Base-by-base conservation (phyloP, 2,329 filamentous ascomycete genomes). In the Pseudopithomyces chartarum region DNA sequence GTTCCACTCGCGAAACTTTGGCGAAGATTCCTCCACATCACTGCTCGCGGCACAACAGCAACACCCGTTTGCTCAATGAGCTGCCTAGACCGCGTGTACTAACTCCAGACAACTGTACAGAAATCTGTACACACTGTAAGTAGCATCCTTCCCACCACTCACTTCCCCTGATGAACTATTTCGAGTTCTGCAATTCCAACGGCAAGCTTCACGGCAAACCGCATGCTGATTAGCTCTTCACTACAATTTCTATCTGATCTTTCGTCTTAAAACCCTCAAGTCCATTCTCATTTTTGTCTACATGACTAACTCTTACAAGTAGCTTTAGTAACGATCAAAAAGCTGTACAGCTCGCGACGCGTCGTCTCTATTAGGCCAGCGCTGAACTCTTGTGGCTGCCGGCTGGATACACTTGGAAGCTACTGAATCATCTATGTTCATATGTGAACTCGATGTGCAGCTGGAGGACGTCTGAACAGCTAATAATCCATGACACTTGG, bases 151-250 rank as follows among this genome's bases (percentile, higher is more conserved):
- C 19, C 20, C 26, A n/a, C 23, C 42, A 22, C 13, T 42, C 52
- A 20, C 22, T 3, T 45, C 36, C 51, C 56, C 64, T 78, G 78
- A 81, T 80, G 79, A 79, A 70, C 73, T 57, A 62, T 74, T n/a
- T 72, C 78, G 76, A 74, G 73, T 82, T 82, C 80, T 82, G 80
- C 79, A 81, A 81, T 80, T 69, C 80, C 69, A 71, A 81, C 70
- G 76, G 72, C 71, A 63, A 55, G 65, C 68, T 66, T 65, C 54
- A 59, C 58, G 29, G 64, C 67, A 65, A 73, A 58, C 71, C 73
- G 71, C 60, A 75, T 79, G 80, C 71, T 69, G 79, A 81, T 68
- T 74, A 75, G 8, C 70, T 72, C 69, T 69, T 71, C 73, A 78
- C 78, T 81, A 81, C 79, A 80, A 74, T 79, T 80, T 29, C 8